phyloP scores from a whole-genome alignment of 1,139 yeast genomes.

The Suhomyces kunorum region DNA sequence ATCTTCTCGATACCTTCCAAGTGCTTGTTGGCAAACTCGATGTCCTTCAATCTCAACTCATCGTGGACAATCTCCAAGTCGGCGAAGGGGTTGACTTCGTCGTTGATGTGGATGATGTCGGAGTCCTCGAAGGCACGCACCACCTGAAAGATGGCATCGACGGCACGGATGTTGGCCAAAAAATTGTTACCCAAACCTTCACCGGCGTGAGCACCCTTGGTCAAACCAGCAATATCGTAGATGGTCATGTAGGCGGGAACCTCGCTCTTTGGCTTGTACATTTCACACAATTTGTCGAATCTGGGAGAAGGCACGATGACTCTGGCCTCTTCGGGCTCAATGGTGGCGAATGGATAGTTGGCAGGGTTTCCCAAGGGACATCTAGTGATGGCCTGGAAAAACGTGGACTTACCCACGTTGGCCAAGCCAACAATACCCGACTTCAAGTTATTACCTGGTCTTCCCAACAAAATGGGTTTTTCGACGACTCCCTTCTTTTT shows the following conservation, averaged over 20 bases:
- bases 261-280: slow-evolving; percentile 80
- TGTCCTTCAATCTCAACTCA: slow-evolving; percentile 94
- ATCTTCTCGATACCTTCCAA: slow-evolving; percentile 84
- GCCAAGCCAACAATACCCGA: slow-evolving; percentile 98
- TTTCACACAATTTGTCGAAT: slow-evolving; percentile 69
- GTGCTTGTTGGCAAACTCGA: slow-evolving; percentile 90
- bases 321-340: slow-evolving; percentile 98
- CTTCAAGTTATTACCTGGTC: slow-evolving; percentile 97
- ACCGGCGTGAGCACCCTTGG: slow-evolving; percentile 96
- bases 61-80: slow-evolving; percentile 91
- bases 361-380: slow-evolving; percentile 98
- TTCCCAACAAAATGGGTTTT: slow-evolving; percentile 87
- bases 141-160: slow-evolving; percentile 96
- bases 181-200: slow-evolving; percentile 98
- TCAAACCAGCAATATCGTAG: slow-evolving; percentile 96
- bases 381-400: slow-evolving; percentile 83
- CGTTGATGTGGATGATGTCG: slow-evolving; percentile 96
- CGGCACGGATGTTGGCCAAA: slow-evolving; percentile 96
- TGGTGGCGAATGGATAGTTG: slow-evolving; percentile 97
- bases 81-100: slow-evolving; percentile 94
- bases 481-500: slow-evolving; percentile 84
- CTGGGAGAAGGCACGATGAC: slow-evolving; percentile 94
- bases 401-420: slow-evolving; percentile 93
- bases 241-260: slow-evolving; percentile 94
- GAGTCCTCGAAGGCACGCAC: slow-evolving; percentile 98